Conservation (phyloP, 306 rosid species). For the Sindora glabra region DNA sequence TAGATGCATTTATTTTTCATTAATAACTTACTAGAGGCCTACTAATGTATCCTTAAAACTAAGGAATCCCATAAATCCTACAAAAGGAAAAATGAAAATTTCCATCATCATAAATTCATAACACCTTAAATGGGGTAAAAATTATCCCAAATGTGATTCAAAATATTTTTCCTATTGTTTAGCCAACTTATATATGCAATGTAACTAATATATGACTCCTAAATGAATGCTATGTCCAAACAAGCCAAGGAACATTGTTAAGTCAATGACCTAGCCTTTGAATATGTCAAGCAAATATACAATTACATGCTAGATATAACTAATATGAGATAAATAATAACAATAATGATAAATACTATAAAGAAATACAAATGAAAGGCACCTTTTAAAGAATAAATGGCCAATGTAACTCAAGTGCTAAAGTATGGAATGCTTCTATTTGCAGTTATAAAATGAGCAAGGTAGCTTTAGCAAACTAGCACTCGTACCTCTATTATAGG, state of each 20-base stretch:
- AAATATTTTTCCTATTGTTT: neutral
- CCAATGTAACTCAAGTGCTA: slow-evolving; percentile 82
- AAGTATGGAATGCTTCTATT: slow-evolving; percentile 91
- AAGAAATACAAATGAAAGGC: neutral
- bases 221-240: neutral
- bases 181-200: neutral
- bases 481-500: neutral
- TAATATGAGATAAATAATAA: neutral
- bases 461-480: neutral
- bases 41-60: slow-evolving; percentile 69
- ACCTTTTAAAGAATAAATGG: slow-evolving; percentile 95
- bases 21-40: slow-evolving; percentile 67
- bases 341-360: neutral
- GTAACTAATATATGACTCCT: neutral
- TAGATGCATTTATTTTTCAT: no score
- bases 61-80: slow-evolving; percentile 88
- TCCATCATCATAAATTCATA: neutral
- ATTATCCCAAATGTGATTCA: neutral
- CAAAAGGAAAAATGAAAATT: slow-evolving; percentile 6
- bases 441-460: slow-evolving; percentile 29
- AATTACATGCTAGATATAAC: neutral
- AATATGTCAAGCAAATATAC: neutral
- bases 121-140: neutral
- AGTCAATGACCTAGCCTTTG: neutral
- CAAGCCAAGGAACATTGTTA: neutral